These are phyloP conservation scores for Fomitiporia mediterranea DNA, from an alignment of 1,284 basidiomycete genomes.

Conservation along the genomic window DNA sequence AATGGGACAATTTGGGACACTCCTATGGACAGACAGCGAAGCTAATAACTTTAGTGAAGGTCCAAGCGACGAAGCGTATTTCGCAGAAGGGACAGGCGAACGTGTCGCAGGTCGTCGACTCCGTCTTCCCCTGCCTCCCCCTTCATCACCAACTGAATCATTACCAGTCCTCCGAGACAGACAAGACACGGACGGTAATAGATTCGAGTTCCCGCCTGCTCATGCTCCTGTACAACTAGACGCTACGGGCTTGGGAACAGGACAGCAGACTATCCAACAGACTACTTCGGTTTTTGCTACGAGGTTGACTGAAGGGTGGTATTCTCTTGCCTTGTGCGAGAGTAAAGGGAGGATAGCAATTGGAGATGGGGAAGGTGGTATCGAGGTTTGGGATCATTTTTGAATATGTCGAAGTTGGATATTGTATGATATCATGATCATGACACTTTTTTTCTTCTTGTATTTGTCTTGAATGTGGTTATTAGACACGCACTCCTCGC, in stretches of 20 bases:
- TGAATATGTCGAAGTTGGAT: too few relatives aligned
- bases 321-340: constrained; percentile 51
- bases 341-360: constrained; percentile 54
- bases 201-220: not conserved
- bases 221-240: not conserved
- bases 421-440: not conserved
- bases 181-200: not conserved
- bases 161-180: not conserved
- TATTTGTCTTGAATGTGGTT: not conserved
- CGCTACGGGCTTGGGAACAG: not conserved
- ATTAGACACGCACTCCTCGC: too few relatives aligned
- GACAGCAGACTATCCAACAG: too few relatives aligned
- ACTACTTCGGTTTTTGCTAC: constrained; percentile 44
- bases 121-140: not conserved
- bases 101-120: constrained; percentile 11
- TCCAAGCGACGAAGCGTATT: constrained; percentile 32
- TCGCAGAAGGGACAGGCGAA: constrained; percentile 28
- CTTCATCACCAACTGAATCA: not conserved
- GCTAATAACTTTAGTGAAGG: constrained; percentile 31
- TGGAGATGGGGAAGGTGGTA: constrained; percentile 44
- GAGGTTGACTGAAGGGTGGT: constrained; percentile 47
- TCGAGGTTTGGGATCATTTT: constrained; percentile 47
- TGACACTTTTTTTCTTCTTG: not conserved
- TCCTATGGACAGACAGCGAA: constrained; percentile 60
- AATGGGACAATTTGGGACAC: constrained; percentile 55